Base-by-base conservation (phyloP, 2,329 filamentous ascomycete genomes). In the Talaromyces sp. region DNA sequence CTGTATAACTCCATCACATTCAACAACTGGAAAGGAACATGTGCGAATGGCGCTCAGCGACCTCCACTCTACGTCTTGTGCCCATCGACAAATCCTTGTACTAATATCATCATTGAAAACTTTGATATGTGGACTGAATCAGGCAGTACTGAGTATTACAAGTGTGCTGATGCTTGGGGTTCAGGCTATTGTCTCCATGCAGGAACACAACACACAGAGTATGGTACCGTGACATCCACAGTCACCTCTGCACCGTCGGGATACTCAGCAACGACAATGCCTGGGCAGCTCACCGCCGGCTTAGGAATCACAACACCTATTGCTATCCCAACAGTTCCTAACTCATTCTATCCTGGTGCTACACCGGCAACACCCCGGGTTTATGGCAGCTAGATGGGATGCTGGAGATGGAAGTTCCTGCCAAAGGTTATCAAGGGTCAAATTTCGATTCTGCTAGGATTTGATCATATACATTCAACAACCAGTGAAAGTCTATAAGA, bases 91-190 rank as follows among this genome's bases (percentile, higher is more conserved):
- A 46, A 62, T 14, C 52, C 60, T 33, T 62, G 60, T 21, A 62
- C 60, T 14, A 62, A 62, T 11, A 42, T 62, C 16, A 58, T 33
- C n/a, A 62, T 62, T n/a, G 60, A 62, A 31, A 23, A 62, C 40
- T 62, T 57, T 46, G 40, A 25, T 12, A 62, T 62, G 54, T 62
- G 60, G 60, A 62, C 60, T n/a, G 60, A 62, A 18, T 62, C 60
- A 8, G 60, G 60, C 21, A 62, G 42, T 31, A 57, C 39, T 16
- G 60, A 62, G 42, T 62, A 62, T 39, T 62, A 62, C 54, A 62
- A 62, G 42, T 62, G 60, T 37, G 60, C 60, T 14, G 54, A 62
- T 58, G 60, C 60, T 23, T 62, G 60, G 60, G 60, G 60, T n/a
- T 40, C 40, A 11, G 60, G 60, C 21, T 62, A 62, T 57, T 62